These are phyloP conservation scores for Leishmania lainsoni DNA, from an alignment of 208 protist species.

Conservation along the genomic window DNA sequence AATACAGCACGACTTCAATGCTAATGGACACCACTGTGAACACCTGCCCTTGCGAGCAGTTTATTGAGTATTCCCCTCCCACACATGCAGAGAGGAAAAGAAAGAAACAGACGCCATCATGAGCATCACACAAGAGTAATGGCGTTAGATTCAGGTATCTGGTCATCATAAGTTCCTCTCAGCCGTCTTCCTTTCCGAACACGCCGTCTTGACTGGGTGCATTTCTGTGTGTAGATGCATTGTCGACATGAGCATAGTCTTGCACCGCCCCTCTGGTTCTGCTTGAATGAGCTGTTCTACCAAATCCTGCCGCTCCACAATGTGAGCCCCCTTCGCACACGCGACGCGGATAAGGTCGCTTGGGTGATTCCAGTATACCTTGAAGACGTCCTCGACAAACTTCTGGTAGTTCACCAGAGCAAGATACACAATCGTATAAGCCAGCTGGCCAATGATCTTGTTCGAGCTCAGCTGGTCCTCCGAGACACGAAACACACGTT, in stretches of 20 bases:
- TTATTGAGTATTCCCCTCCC: background rate
- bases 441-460: slow-evolving; percentile 85
- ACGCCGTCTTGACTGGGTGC: background rate
- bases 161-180: background rate
- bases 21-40: background rate
- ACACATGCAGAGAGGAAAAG: background rate
- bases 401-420: slow-evolving; percentile 74
- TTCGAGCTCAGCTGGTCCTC: slow-evolving; percentile 84
- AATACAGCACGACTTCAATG: background rate
- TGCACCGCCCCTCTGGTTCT: slow-evolving; percentile 79
- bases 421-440: slow-evolving; percentile 91
- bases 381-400: slow-evolving; percentile 84
- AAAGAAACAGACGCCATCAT: slow-evolving; percentile 1
- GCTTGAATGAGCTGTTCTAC: slow-evolving; percentile 66
- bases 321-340: slow-evolving; percentile 84
- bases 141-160: background rate
- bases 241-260: slow-evolving; percentile 65
- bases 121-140: background rate
- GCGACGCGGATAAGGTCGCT: slow-evolving; percentile 88
- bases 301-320: slow-evolving; percentile 73
- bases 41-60: background rate
- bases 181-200: background rate
- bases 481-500: slow-evolving; percentile 83
- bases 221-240: slow-evolving; percentile 37
- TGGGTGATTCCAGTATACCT: slow-evolving; percentile 67